Conservation (phyloP, 257 asterid genomes). For the Jasminum sambac region DNA sequence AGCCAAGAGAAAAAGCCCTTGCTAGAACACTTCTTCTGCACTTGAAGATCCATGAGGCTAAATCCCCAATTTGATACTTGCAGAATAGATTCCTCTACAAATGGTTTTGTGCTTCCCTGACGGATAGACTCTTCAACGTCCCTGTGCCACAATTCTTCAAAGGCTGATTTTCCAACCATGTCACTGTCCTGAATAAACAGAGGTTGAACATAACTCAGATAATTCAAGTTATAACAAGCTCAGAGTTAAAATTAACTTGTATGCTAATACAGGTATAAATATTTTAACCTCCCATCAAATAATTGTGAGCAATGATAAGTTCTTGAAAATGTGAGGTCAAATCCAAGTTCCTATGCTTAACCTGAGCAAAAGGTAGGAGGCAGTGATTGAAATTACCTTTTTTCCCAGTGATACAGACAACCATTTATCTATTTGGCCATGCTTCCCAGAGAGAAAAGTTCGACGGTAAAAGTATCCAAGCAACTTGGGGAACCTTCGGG, state of each 20-base stretch:
- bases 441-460: constrained; percentile 78
- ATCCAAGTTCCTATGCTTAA: neutral
- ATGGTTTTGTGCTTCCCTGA: constrained; percentile 60
- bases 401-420: constrained; percentile 61
- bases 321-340: neutral
- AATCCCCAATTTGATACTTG: constrained; percentile 93
- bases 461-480: constrained; percentile 58
- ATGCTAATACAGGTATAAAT: too few species aligned
- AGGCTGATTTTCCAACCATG: constrained; percentile 43
- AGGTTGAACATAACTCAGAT: neutral
- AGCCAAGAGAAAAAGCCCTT: constrained; percentile 68
- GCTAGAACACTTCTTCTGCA: constrained; percentile 57
- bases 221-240: neutral
- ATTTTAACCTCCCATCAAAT: neutral
- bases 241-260: neutral
- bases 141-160: constrained; percentile 74
- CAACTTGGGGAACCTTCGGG: constrained; percentile 68
- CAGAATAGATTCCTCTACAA: constrained; percentile 74
- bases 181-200: constrained; percentile 48
- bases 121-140: constrained; percentile 84
- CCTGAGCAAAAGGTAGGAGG: neutral
- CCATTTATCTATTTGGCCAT: constrained; percentile 71
- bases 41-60: constrained; percentile 64
- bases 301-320: neutral
- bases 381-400: constrained; percentile 41